Evolutionary conservation across 2,329 filamentous ascomycete genomes (phyloP), one percentile per base, ranked within the genome.

Genomic region (Cryphonectria nitschkei): DNA sequence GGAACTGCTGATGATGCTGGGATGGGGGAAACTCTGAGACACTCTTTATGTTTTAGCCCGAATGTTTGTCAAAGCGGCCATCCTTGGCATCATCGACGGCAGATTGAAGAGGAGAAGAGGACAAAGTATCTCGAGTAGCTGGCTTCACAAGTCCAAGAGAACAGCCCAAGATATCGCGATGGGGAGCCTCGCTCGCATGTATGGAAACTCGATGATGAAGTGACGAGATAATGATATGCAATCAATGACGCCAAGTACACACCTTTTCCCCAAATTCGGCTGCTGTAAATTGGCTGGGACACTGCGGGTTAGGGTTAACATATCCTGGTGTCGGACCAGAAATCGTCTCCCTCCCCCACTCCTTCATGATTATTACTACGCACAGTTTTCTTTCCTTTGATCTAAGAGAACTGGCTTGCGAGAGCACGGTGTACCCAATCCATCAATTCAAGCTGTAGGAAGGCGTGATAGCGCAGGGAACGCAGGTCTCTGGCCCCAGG

Each of bases 41-140:
- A 75, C 72, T 73, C 73, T 74, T 75, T 68, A 73, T 77, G 80
- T 80, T 81, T 81, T 80, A 79, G 78, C 75, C 77, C 73, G 73
- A 67, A 68, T 63, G 67, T 73, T 76, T 58, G 75, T 78, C 79
- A 76, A 80, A 80, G 78, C 76, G 74, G 72, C 65, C 61, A 68
- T 73, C 32, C 52, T 60, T 58, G 54, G 63, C 41, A 65, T 37
- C 34, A 37, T 58, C 52, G 52, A 56, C 26, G n/a, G 13, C 9
- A 50, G 46, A 50, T 50, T 19, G 1, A 22, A 22, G 43, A 19
- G 22, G 37, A 50, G 46, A 50, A 43, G 16, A 43, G 41, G 14
- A 43, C 13, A 39, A 9, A 39, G 7, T 7, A 3, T 50, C 19
- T 50, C 43, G 22, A 50, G 43, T 19, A 50, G 43, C 43, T 50